Conservation (phyloP, 179 eudicot species). For the Heliamphora pulchella region DNA sequence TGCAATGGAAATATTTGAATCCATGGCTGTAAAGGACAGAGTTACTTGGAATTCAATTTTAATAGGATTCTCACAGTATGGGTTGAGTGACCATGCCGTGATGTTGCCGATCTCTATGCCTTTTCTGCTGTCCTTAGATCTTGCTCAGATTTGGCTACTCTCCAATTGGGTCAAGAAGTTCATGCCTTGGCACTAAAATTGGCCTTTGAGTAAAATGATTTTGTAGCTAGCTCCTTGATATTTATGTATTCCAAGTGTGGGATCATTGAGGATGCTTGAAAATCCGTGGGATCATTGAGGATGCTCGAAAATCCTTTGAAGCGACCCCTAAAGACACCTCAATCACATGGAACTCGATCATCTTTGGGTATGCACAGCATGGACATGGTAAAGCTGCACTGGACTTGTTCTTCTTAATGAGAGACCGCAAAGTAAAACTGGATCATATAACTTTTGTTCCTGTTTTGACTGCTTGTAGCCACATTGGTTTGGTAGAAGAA, state of each 20-base stretch:
- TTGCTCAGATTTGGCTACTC: conserved; percentile 72
- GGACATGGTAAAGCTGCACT: conserved; percentile 64
- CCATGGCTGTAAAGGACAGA: conserved; percentile 43
- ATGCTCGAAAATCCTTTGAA: conserved; percentile 64
- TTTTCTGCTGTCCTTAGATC: conserved; percentile 72
- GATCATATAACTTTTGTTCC: conserved; percentile 90
- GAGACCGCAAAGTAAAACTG: conserved; percentile 33
- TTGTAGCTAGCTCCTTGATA: conserved; percentile 65
- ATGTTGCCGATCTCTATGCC: conserved; percentile 67
- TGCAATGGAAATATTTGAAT: conserved; percentile 54
- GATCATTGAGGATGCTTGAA: conserved; percentile 53
- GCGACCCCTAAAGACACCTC: conserved; percentile 49
- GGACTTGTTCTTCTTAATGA: conserved; percentile 58
- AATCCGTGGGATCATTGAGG: conserved; percentile 62
- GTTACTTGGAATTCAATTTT: conserved; percentile 87
- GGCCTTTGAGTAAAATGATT: conserved; percentile 54
- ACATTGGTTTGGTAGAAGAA: conserved; percentile 76
- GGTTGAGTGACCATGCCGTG: conserved; percentile 58
- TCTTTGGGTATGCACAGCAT: conserved; percentile 83
- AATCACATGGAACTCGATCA: conserved; percentile 77
- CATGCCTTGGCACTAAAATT: conserved; percentile 55
- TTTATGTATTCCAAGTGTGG: conserved; percentile 93
- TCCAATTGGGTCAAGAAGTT: conserved; percentile 61
- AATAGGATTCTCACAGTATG: conserved; percentile 67
- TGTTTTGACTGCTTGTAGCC: conserved; percentile 76